Evolutionary conservation across 2,329 filamentous ascomycete species (phyloP), one percentile per base, ranked within the genome.

Genomic region (Fusarium fujikuroi): DNA sequence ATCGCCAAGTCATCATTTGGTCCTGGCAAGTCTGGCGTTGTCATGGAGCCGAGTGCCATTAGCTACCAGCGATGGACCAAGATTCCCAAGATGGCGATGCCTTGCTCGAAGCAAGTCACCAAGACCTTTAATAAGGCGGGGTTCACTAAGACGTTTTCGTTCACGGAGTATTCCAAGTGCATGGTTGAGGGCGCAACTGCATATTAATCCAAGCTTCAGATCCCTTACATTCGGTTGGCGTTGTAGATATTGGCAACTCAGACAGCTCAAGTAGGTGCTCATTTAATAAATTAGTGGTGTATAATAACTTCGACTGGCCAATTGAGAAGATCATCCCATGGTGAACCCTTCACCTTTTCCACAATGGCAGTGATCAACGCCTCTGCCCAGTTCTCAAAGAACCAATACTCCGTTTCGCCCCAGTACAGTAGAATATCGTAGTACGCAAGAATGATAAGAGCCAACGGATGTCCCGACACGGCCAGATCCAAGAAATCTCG

Each of bases 371-470:
- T 60, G 7, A 74, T 50, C n/a, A 73, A 42, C 0, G 59, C n/a
- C 9, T 59, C 62, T 0, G 70, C 59, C 71, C 71, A 73, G 6
- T 52, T 56, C n/a, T 73, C 59, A 42, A 74, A 74, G 21, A 74
- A 74, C 71, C 71, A 73, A 23, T 71, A 74, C 21, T 63, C 21
- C 1, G 62, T 50, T 21, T 71, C 71, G 10, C 46, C 70, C 71
- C 71, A 73, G 11, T 42, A 58, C 11, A 73, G 5, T 3, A 73
- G 16, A 14, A 67, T 59, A 25, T 58, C 62, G 21, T 74, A 74
- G 15, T 74, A 74, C 0, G 71, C 71, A 1, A 74, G n/a, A 18
- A 74, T 60, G 1, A 74, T 36, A 2, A 74, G 44, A 34, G 71
- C 63, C 14, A 74, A 18, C 0, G 71, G 70, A 6, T 74, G 67